Conservation (phyloP, 2,329 filamentous ascomycete genomes). For the Cladophialophora carrionii region DNA sequence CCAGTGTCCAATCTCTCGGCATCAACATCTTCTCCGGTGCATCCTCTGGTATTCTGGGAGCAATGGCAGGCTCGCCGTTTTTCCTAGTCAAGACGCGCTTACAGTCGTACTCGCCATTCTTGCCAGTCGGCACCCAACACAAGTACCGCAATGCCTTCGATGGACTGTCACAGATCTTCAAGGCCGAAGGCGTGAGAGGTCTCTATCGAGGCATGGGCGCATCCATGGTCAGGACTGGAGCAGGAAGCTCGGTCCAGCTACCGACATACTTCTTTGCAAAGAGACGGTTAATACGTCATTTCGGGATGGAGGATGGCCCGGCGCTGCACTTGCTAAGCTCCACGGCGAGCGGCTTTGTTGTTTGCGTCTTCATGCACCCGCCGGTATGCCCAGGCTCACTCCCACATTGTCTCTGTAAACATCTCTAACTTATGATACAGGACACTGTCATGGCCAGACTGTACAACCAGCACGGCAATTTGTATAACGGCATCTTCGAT, state of each 20-base stretch:
- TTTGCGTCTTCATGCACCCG: constrained; percentile 97
- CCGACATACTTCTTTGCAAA: constrained; percentile 99
- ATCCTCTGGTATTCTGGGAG: constrained; percentile 83
- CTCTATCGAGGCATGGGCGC: constrained; percentile 89
- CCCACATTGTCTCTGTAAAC: constrained; percentile 10
- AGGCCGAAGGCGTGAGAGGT: constrained; percentile 73
- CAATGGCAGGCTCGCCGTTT: constrained; percentile 90
- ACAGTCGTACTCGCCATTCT: constrained; percentile 88
- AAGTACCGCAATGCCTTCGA: constrained; percentile 83
- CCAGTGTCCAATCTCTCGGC: constrained; percentile 76
- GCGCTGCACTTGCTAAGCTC: constrained; percentile 87
- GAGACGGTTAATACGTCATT: constrained; percentile 75
- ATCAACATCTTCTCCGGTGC: constrained; percentile 95
- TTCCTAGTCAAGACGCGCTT: constrained; percentile 97
- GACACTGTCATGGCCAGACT: constrained; percentile 98
- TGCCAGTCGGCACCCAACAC: constrained; percentile 97
- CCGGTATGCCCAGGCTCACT: constrained; percentile 63
- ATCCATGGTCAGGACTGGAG: constrained; percentile 94
- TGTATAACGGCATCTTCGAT: constrained; percentile 93
- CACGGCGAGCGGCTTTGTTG: constrained; percentile 88
- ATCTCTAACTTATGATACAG: constrained; percentile 40
- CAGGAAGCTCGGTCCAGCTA: constrained; percentile 92
- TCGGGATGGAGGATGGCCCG: constrained; percentile 88
- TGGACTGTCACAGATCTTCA: constrained; percentile 78
- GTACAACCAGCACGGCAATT: constrained; percentile 97